Evolutionary conservation across 352 stramenopile genomes (phyloP), one percentile per base, ranked within the genome.

Genomic region (Peronosclerospora sorghi): DNA sequence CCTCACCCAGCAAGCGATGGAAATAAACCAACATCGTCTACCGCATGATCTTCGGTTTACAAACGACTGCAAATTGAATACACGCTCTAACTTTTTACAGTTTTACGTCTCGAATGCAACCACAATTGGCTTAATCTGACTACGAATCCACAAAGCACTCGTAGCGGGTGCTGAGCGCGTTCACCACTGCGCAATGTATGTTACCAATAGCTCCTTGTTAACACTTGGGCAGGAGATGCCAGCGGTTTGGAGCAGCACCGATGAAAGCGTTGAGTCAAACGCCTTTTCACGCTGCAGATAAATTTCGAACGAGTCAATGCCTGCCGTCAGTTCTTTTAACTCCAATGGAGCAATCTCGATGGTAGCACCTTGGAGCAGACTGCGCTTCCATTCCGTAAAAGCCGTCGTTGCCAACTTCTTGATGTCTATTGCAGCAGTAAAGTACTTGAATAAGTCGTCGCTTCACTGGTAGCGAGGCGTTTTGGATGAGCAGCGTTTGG

Each of bases 401-500:
- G 56, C 54, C 14, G 71, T 32, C 5, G 24, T 29, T 21, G 40
- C 37, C 14, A 82, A 34, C 28, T 53, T 30, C 32, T 70, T 62
- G 36, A 34, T 51, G 0, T 18, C 30, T 32, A 64, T 47, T 2
- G 61, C 63, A 10, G 45, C 45, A 34, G 43, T 49, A 37, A 79
- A 71, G 24, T 68, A 51, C 15, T 51, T 26, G 26, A 84, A 68
- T 55, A 87, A 87, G 10, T 26, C 73, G 59, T 9, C 72, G 73
- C 21, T 55, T 42, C 10, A 80, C 48, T 0, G 72, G 65, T 1
- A 46, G 50, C 8, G 53, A 49, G 0, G 65, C 52, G 58, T 83
- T 87, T 51, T 87, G 74, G 41, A 87, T 83, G 58, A 85, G 74
- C 38, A 87, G 59, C 41, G 74, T 82, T 52, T 82, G 66, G 5